phyloP scores from a whole-genome alignment of 2,329 filamentous ascomycete genomes.

The Ceratocystis eucalypticola region DNA sequence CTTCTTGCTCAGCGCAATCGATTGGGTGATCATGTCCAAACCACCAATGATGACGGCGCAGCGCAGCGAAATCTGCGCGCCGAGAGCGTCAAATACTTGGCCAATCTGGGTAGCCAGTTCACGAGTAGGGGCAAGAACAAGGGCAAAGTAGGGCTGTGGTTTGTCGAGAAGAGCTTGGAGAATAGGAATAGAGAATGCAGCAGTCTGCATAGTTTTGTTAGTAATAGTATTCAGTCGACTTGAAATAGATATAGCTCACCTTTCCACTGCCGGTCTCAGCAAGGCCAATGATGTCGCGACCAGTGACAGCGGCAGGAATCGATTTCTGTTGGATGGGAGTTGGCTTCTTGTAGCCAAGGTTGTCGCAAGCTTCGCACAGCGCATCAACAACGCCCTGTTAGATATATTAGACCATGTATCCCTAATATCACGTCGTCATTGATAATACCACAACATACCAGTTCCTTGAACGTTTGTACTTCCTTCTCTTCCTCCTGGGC shows the following conservation, averaged over 20 bases:
- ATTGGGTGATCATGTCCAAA: slow-evolving; percentile 87
- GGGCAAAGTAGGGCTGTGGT: slow-evolving; percentile 72
- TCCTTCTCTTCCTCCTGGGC: slow-evolving; percentile 25
- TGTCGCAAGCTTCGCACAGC: slow-evolving; percentile 75
- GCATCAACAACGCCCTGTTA: slow-evolving; percentile 64
- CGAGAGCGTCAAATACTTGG: slow-evolving; percentile 74
- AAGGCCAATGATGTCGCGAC: slow-evolving; percentile 79
- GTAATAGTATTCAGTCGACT: not conserved
- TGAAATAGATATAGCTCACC: not conserved
- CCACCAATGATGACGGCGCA: slow-evolving; percentile 81
- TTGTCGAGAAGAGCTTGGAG: slow-evolving; percentile 81
- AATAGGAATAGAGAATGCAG: slow-evolving; percentile 85
- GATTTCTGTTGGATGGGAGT: slow-evolving; percentile 81
- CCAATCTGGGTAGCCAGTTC: slow-evolving; percentile 89
- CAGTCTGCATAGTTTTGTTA: slow-evolving; percentile 38
- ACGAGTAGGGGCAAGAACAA: slow-evolving; percentile 82
- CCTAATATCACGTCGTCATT: slow-evolving; percentile 12
- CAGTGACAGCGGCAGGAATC: slow-evolving; percentile 66
- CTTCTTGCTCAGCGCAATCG: slow-evolving; percentile 86
- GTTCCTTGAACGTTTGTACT: slow-evolving; percentile 51
- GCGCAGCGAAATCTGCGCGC: slow-evolving; percentile 74
- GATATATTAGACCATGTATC: slow-evolving; percentile 14
- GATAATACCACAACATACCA: slow-evolving; percentile 30
- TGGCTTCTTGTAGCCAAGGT: slow-evolving; percentile 68
- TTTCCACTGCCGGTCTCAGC: slow-evolving; percentile 95